Conservation (phyloP, 768 basidiomycete genomes). For the Guyanaporus albipodus region DNA sequence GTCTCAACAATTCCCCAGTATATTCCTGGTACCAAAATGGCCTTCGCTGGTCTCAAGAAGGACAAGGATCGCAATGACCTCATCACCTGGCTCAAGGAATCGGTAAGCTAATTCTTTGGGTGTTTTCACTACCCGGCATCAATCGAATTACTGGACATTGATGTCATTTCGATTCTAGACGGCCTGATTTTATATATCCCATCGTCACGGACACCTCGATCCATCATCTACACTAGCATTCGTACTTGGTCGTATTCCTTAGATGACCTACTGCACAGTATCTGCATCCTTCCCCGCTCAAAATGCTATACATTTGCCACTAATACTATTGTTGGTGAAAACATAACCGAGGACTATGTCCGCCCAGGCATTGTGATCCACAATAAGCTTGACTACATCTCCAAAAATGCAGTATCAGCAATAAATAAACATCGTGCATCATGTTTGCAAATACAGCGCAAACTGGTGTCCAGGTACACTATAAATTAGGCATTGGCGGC, state of each 20-base stretch:
- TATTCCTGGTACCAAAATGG: conserved; percentile 98
- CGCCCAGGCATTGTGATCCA: neutral
- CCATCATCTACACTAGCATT: conserved; percentile 21
- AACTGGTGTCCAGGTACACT: neutral
- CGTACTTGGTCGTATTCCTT: conserved; percentile 31
- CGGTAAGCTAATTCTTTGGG: conserved; percentile 42
- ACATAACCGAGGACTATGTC: neutral
- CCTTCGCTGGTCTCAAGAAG: conserved; percentile 98
- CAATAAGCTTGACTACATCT: too few relatives aligned
- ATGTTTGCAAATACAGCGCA: neutral
- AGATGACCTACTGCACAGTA: conserved; percentile 29
- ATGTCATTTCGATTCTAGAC: conserved; percentile 13
- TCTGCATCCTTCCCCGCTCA: conserved; percentile 31
- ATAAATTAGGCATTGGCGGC: conserved; percentile 2
- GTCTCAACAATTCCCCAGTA: conserved; percentile 55
- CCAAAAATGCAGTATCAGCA: neutral
- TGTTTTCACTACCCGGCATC: neutral
- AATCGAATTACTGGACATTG: neutral
- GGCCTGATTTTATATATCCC: conserved; percentile 23
- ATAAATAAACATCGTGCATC: conserved; percentile 16
- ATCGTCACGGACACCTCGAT: conserved; percentile 9
- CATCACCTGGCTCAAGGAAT: conserved; percentile 75
- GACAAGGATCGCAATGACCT: conserved; percentile 96
- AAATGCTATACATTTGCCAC: conserved; percentile 13
- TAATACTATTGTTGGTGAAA: neutral